Conservation (phyloP, 2,329 filamentous ascomycete genomes). For the Trichoderma koningii region DNA sequence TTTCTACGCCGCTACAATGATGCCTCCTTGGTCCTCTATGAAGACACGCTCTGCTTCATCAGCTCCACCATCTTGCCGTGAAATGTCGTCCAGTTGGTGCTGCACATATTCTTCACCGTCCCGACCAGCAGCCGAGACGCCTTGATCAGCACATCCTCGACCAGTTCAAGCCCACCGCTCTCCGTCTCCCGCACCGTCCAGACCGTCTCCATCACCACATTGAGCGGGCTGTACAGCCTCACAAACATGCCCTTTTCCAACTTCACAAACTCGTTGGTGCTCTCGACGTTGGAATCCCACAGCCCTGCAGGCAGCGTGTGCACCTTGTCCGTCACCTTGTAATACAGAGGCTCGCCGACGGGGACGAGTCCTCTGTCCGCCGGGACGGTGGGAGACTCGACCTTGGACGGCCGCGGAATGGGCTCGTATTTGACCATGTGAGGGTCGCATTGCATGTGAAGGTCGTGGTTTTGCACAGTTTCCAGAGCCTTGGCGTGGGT, state of each 20-base stretch:
- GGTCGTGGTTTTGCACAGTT: constrained; percentile 54
- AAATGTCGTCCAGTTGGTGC: constrained; percentile 52
- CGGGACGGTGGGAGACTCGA: constrained; percentile 36
- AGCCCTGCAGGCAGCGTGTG: constrained; percentile 57
- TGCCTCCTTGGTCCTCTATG: background rate
- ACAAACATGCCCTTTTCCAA: constrained; percentile 54
- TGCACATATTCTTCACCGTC: constrained; percentile 54
- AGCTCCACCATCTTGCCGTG: constrained; percentile 42
- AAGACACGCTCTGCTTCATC: constrained; percentile 16
- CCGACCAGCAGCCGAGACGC: constrained; percentile 54
- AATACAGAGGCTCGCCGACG: constrained; percentile 42
- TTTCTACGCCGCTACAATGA: background rate
- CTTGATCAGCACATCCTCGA: constrained; percentile 53
- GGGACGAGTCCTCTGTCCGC: constrained; percentile 34
- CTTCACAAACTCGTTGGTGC: constrained; percentile 56
- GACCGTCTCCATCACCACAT: constrained; percentile 55
- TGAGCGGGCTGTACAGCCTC: constrained; percentile 53
- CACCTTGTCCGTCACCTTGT: constrained; percentile 52
- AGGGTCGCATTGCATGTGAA: constrained; percentile 56
- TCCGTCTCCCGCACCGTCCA: constrained; percentile 47
- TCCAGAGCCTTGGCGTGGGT: constrained; percentile 44
- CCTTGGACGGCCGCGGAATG: constrained; percentile 37
- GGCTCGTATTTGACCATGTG: constrained; percentile 50
- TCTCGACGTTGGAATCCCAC: constrained; percentile 57
- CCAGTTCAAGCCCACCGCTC: constrained; percentile 44